Base-by-base conservation (phyloP, 371 early-diverging fungal genomes). In the Lichtheimia hyalospora region DNA sequence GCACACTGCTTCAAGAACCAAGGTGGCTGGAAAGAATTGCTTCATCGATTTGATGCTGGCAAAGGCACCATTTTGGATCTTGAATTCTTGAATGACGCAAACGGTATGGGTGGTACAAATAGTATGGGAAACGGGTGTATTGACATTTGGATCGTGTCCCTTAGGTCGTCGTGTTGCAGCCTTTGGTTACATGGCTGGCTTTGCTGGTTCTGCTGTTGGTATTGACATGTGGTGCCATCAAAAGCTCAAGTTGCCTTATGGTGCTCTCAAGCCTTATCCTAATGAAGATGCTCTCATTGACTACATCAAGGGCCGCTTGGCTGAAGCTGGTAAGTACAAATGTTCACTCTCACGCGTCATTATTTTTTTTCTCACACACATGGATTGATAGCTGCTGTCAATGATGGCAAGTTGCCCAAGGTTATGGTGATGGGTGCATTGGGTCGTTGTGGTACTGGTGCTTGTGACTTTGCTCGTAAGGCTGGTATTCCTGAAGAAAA, bases 401-500 rank as follows among this genome's bases (percentile, higher is more conserved):
- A 86, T 67, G 76, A 80, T 55, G 89, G 91, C 51, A 68, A 82
- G 50, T 62, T 62, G 42, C 98, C 98, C 51, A 81, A 81, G 62
- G 86, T 98, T 16, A 92, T 98, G 92, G 96, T 98, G 4, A 95
- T 97, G 91, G 98, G 98, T 43, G 98, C 98, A 39, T 73, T 95
- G 48, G 98, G 98, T 53, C 92, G 98, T 41, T 98, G 98, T 74
- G 98, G 98, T 57, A 73, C 76, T 24, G 98, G 98, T 49, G 96
- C 98, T 16, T 73, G 76, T 52, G 94, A 94, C 60, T 89, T 94
- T 66, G 92, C 92, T 27, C 83, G 81, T 55, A 86, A 88, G 63
- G 91, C 86, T 14, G 96, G 95, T 27, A 90, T 98, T 67, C 92
- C 93, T 43, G 92, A 92, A 60, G 87, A 89, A 34, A 84, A 91